Evolutionary conservation across 2,329 filamentous ascomycete species (phyloP).

Genomic region (Drechslerella coelobrocha): DNA sequence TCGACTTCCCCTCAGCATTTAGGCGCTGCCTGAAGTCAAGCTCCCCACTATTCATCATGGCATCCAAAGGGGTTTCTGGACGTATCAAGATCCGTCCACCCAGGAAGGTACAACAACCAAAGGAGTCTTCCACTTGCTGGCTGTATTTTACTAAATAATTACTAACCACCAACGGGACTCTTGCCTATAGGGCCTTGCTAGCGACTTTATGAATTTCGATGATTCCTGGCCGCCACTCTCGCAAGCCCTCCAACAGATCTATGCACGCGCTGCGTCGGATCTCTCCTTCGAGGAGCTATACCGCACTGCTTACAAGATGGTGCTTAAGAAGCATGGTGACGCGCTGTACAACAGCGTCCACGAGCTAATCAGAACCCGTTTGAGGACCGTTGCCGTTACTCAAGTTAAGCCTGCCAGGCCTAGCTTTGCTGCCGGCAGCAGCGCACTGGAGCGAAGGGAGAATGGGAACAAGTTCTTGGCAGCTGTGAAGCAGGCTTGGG

Average conservation of each 20-base stretch:
- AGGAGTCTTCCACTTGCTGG: not conserved
- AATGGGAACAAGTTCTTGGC: constrained; percentile 84
- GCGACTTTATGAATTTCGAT: constrained; percentile 79
- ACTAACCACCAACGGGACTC: not conserved
- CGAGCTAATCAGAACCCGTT: constrained; percentile 81
- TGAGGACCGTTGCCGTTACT: constrained; percentile 74
- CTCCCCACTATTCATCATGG: constrained; percentile 11
- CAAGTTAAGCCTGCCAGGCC: constrained; percentile 72
- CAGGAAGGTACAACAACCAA: constrained; percentile 66
- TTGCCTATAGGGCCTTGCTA: constrained; percentile 63
- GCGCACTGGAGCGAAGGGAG: constrained; percentile 77
- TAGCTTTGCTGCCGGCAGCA: constrained; percentile 67
- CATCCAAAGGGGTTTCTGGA: constrained; percentile 21
- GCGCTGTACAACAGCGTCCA: constrained; percentile 81
- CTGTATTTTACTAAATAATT: not conserved
- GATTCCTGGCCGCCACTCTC: constrained; percentile 78
- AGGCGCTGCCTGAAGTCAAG: not conserved
- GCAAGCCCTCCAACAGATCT: constrained; percentile 82
- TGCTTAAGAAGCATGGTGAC: constrained; percentile 83
- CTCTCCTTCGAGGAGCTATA: constrained; percentile 97
- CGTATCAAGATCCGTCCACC: constrained; percentile 69
- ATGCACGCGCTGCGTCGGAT: constrained; percentile 85
- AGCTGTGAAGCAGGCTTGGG: constrained; percentile 78
- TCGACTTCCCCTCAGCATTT: too few species aligned
- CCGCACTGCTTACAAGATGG: constrained; percentile 90